Evolutionary conservation across 371 early-diverging fungal species (phyloP).

Genomic region (Phascolomyces articulosus): DNA sequence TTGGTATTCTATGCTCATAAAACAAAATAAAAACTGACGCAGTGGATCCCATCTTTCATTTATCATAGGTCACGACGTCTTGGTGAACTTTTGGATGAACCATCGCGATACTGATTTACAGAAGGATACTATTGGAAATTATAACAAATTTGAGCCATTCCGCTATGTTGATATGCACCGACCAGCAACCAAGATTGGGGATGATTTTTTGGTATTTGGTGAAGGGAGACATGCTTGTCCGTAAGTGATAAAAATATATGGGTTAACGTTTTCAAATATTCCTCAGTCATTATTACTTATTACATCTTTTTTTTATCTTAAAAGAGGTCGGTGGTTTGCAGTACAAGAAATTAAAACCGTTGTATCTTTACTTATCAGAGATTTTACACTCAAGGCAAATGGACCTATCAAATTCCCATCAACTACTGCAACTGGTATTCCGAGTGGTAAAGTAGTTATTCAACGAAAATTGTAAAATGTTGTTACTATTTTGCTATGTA

Average conservation of each 20-base stretch:
- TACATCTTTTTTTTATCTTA: not conserved
- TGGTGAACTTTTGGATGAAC: constrained; percentile 26
- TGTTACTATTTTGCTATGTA: not conserved
- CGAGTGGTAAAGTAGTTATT: not conserved
- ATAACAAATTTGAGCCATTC: constrained; percentile 43
- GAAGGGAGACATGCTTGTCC: constrained; percentile 47
- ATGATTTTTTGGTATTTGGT: constrained; percentile 52
- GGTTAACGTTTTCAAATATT: not conserved
- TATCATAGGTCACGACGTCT: constrained; percentile 27
- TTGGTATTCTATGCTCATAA: too few species aligned
- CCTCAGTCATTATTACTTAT: not conserved
- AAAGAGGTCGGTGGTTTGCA: constrained; percentile 27
- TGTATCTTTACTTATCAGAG: constrained; percentile 17
- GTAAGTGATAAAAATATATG: not conserved
- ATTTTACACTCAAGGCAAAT: constrained; percentile 9
- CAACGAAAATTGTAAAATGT: constrained; percentile 2
- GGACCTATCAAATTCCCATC: constrained; percentile 13
- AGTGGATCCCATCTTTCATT: too few species aligned
- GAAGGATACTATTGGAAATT: constrained; percentile 17
- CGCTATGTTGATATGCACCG: constrained; percentile 45
- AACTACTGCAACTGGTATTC: not conserved
- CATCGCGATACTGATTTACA: constrained; percentile 14
- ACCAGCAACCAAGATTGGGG: constrained; percentile 40
- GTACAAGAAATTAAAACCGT: constrained; percentile 27
- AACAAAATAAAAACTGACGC: too few species aligned